These are phyloP conservation scores for Cucurbita maxima DNA, from an alignment of 306 rosid genomes.

Conservation along the genomic window DNA sequence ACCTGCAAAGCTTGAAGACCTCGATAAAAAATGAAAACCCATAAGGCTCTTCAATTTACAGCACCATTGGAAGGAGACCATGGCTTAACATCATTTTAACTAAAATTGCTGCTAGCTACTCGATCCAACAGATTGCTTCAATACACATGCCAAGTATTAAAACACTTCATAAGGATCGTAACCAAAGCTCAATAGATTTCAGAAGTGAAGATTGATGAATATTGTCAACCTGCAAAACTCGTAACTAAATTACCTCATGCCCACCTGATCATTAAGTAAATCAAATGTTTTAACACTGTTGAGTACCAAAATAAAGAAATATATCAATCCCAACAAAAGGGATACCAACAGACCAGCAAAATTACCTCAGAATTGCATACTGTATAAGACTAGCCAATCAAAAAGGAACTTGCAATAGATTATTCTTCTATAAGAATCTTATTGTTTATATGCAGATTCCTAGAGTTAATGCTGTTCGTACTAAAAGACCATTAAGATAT, in stretches of 20 bases:
- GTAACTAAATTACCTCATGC: background rate
- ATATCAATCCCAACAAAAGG: background rate
- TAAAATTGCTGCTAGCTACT: background rate
- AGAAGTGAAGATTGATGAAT: background rate
- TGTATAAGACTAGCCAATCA: background rate
- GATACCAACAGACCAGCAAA: background rate
- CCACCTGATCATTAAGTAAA: background rate
- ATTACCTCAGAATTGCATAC: background rate
- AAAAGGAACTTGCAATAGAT: background rate
- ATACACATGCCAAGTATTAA: background rate
- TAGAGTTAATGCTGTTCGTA: background rate
- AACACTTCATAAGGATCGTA: background rate
- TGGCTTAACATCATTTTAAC: background rate
- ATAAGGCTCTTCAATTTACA: background rate
- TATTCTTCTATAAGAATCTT: background rate
- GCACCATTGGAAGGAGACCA: background rate
- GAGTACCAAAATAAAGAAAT: background rate
- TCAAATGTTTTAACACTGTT: background rate
- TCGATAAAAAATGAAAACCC: background rate
- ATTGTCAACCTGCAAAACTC: background rate
- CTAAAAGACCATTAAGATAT: background rate
- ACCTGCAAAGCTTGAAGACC: conserved; percentile 46
- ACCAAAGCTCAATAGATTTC: background rate
- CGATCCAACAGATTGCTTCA: background rate
- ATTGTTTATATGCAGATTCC: background rate